Conservation (phyloP, 192 early-diverging fungal species). For the Entrophospora sp. region DNA sequence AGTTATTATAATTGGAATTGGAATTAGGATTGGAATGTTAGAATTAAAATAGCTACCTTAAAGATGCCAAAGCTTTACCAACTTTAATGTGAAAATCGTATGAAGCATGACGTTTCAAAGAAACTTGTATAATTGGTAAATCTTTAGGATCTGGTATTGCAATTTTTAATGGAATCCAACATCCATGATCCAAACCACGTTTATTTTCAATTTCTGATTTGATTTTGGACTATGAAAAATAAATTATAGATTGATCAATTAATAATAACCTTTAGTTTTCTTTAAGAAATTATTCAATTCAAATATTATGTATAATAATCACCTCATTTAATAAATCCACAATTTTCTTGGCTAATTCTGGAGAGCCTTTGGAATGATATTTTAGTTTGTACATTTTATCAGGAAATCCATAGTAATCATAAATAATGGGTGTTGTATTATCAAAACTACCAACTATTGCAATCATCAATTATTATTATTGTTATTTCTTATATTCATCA, state of each 20-base stretch:
- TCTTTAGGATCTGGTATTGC: constrained; percentile 43
- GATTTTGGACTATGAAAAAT: constrained; percentile 30
- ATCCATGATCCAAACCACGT: constrained; percentile 61
- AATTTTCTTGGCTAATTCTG: constrained; percentile 40
- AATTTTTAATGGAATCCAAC: constrained; percentile 58
- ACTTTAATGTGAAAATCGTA: constrained; percentile 46
- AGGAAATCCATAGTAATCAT: constrained; percentile 63
- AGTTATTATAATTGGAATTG: background rate
- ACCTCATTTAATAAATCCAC: constrained; percentile 40
- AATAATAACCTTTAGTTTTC: background rate
- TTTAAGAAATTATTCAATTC: no score
- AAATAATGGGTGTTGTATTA: constrained; percentile 25
- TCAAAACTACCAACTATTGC: background rate
- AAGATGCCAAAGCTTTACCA: constrained; percentile 39
- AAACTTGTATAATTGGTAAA: constrained; percentile 60
- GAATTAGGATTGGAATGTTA: background rate
- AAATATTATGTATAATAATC: background rate
- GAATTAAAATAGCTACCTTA: constrained; percentile 33
- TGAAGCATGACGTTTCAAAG: constrained; percentile 44
- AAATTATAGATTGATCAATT: background rate
- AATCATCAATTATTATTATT: background rate
- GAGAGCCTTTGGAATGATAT: constrained; percentile 49
- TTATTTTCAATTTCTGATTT: constrained; percentile 34
- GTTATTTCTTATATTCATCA: background rate
- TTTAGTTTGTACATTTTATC: constrained; percentile 44